Evolutionary conservation across 352 stramenopile species (phyloP), one percentile per base, ranked within the genome.

Genomic region (Phytopythium montanum): DNA sequence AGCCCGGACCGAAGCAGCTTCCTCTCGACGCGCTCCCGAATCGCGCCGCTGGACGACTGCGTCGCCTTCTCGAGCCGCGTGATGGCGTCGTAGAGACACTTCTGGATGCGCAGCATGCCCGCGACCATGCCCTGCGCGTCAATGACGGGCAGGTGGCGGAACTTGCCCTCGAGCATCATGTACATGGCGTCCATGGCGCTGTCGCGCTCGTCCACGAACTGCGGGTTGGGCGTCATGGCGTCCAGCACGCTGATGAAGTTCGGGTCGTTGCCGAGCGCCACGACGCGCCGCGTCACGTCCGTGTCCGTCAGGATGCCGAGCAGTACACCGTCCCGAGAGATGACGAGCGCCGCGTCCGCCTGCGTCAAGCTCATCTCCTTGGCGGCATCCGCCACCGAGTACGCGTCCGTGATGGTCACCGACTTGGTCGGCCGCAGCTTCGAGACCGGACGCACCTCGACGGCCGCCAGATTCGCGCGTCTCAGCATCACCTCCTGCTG

Each of bases 1-100:
- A 52, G 76, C 12, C 71, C 77, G 34, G 76, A 91, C 0, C 80
- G 62, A 31, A 92, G 68, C 16, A 94, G 54, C 61, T 94, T 82
- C 59, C 85, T 90, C 70, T 95, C 81, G 19, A 95, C 57, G 29
- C 88, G 87, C 49, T 89, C 75, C 9, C 80, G 82, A 10, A 94
- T 72, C 26, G 73, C 79, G 0, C 82, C 81, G 41, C 82, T 94
- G 8, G 84, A 90, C 9, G 79, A 77, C 34, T 90, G 76, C 67
- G 86, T 81, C 5, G 86, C 86, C 61, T 93, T 97, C 64, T 99
- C 97, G 7, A 99, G 82, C 45, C 97, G 97, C 19, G 81, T 93
- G 66, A 99, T 99, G 2, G 96, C 96, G 69, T 99, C 97, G 80
- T 99, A 98, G 60, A 99, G 68, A 62, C 97, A 99, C 70, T 99